Evolutionary conservation across 73 alveolate genomes (phyloP), one percentile per base, ranked within the genome.

Genomic region (Stentor coeruleus): DNA sequence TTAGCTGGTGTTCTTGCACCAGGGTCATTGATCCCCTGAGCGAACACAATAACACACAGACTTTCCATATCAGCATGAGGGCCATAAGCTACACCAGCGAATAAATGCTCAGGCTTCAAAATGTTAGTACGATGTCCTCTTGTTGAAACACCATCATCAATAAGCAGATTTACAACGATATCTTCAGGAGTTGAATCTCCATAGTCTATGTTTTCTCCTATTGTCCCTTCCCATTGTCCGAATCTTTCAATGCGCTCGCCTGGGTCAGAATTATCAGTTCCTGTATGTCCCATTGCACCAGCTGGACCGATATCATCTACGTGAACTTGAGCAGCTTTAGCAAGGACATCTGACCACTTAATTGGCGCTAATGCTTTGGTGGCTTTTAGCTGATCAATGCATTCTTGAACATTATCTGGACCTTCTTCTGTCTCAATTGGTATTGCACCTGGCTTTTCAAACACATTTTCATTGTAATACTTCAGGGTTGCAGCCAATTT

Each of bases 1-100:
- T 49, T 49, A 20, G 66, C 6, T 11, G 66, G 66, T 6, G 66
- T 11, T 6, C 28, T 11, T 49, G 6, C 28, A 20, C 6, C 28
- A 20, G 66, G 6, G 6, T 49, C 66, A 11, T 49, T 49, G 6
- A 49, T 6, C 6, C 20, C 33, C 39, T 31, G 89, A 3, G 97
- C 95, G 81, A 85, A 92, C 31, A 91, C 97, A 1, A 89, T 84
- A 15, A 92, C 95, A 39, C 85, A 83, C 38, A 95, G 85, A 33
- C 86, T 74, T 76, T 93, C 95, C 59, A 87, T 77, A 37, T 59
- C 82, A 39, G 79, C 66, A 20, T 49, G 66, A 49, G 6, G 6
- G 6, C 66, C 66, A 49, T 11, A 49, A 49, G 66, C 66, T 11
- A 49, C 66, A 49, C 66, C 66, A 11, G 66, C 66, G 20, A 49